Evolutionary conservation across 179 eudicot genomes (phyloP).

Genomic region (Beta macrorhiza): DNA sequence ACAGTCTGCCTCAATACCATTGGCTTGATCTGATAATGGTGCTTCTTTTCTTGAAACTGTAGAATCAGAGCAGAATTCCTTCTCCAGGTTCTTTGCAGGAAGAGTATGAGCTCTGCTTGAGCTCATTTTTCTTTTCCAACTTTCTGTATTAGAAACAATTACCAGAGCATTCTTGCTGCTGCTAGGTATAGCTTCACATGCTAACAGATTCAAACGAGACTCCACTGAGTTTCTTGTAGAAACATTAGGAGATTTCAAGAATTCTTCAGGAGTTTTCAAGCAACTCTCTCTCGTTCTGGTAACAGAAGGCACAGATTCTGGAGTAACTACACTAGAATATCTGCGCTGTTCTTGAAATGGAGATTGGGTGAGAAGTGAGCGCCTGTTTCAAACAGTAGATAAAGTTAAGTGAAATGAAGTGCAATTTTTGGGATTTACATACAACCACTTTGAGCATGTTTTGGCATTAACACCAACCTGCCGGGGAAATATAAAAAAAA

Average conservation of each 20-base stretch:
- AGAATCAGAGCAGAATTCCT: slow-evolving; percentile 39
- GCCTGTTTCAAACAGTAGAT: slow-evolving; percentile 46
- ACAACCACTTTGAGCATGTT: not conserved
- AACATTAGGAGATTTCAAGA: slow-evolving; percentile 27
- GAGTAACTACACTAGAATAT: slow-evolving; percentile 33
- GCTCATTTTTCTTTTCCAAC: slow-evolving; percentile 54
- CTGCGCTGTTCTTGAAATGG: slow-evolving; percentile 47
- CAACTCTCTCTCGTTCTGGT: slow-evolving; percentile 36
- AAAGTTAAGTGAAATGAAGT: slow-evolving; percentile 11
- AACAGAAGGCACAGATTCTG: slow-evolving; percentile 42
- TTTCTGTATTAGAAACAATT: slow-evolving; percentile 22
- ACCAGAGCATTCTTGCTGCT: slow-evolving; percentile 29
- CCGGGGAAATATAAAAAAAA: not conserved
- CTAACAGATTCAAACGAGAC: slow-evolving; percentile 25
- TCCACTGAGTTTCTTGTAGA: slow-evolving; percentile 39
- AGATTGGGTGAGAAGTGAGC: slow-evolving; percentile 87
- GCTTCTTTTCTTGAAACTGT: slow-evolving; percentile 34
- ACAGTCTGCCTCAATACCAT: slow-evolving; percentile 28
- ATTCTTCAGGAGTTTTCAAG: slow-evolving; percentile 38
- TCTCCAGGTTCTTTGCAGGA: slow-evolving; percentile 57
- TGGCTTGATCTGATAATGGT: slow-evolving; percentile 28
- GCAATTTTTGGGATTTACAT: not conserved
- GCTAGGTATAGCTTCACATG: slow-evolving; percentile 36
- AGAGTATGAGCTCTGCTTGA: slow-evolving; percentile 37
- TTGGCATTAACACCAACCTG: slow-evolving; percentile 6